These are phyloP conservation scores for Pyrenophora seminiperda DNA, from an alignment of 2,329 filamentous ascomycete species.

Conservation along the genomic window DNA sequence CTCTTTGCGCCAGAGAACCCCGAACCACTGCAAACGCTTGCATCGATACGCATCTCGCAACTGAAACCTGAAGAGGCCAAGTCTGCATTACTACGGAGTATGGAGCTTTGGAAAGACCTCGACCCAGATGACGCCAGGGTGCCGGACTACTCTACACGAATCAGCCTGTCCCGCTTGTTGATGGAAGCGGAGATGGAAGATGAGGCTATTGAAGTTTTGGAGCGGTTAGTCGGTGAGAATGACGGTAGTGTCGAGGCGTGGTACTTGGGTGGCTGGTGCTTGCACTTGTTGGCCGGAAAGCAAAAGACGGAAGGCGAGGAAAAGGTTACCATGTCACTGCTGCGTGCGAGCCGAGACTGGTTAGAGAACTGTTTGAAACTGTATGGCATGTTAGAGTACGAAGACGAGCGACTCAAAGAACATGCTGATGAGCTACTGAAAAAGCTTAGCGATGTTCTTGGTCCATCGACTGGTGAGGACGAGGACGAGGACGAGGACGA, in stretches of 20 bases:
- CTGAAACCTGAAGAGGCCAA: constrained; percentile 76
- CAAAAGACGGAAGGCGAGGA: constrained; percentile 59
- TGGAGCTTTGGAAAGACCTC: constrained; percentile 82
- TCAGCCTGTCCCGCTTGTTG: constrained; percentile 81
- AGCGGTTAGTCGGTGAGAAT: constrained; percentile 83
- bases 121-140: constrained; percentile 72
- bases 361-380: constrained; percentile 78
- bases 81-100: constrained; percentile 76
- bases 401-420: constrained; percentile 76
- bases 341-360: constrained; percentile 81
- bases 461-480: constrained; percentile 50
- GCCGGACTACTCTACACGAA: constrained; percentile 83
- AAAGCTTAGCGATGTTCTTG: constrained; percentile 51
- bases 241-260: constrained; percentile 94
- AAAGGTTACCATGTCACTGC: constrained; percentile 61
- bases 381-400: constrained; percentile 80
- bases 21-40: constrained; percentile 93
- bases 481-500: constrained; percentile 52
- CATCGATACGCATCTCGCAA: constrained; percentile 92
- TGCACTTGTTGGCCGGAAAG: constrained; percentile 78
- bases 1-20: constrained; percentile 79
- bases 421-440: constrained; percentile 74
- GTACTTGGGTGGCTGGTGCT: constrained; percentile 95
- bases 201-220: constrained; percentile 82
- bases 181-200: constrained; percentile 89